These are phyloP conservation scores for Peronospora tabacina DNA, from an alignment of 352 stramenopile species.

Conservation along the genomic window DNA sequence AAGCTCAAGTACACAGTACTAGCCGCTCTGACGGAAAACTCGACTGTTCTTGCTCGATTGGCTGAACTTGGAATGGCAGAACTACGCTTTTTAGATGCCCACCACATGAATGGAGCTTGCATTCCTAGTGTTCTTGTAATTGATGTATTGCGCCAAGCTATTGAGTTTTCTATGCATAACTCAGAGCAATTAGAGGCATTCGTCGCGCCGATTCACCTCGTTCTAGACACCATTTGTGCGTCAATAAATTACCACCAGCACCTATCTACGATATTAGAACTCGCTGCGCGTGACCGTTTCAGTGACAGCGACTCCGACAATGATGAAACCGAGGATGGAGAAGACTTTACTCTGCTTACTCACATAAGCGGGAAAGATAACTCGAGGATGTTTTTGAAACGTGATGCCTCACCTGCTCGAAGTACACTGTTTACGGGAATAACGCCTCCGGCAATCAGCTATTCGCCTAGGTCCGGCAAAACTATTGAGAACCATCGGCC, in stretches of 20 bases:
- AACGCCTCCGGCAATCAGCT: slow-evolving; percentile 22
- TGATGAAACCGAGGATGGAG: slow-evolving; percentile 24
- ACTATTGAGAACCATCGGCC: slow-evolving; percentile 52
- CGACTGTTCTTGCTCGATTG: slow-evolving; percentile 39
- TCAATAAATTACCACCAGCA: slow-evolving; percentile 77
- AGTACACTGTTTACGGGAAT: slow-evolving; percentile 22
- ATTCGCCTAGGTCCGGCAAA: slow-evolving; percentile 42
- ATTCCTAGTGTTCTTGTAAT: slow-evolving; percentile 49
- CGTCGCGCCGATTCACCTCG: slow-evolving; percentile 37
- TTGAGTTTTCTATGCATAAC: slow-evolving; percentile 42
- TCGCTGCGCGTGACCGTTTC: slow-evolving; percentile 65
- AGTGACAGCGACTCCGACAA: slow-evolving; percentile 67
- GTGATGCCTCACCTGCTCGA: slow-evolving; percentile 4
- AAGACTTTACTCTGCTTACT: slow-evolving; percentile 7
- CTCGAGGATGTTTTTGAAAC: slow-evolving; percentile 18
- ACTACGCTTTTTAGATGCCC: slow-evolving; percentile 56
- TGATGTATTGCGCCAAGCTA: slow-evolving; percentile 48
- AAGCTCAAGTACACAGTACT: slow-evolving; percentile 52
- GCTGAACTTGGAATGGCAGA: slow-evolving; percentile 53
- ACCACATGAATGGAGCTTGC: slow-evolving; percentile 35
- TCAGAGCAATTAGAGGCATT: slow-evolving; percentile 40
- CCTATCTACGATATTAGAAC: slow-evolving; percentile 61
- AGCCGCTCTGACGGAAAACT: slow-evolving; percentile 38
- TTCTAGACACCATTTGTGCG: slow-evolving; percentile 52
- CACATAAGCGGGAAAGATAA: slow-evolving; percentile 7